These are phyloP conservation scores for Fusarium zealandicum DNA, from an alignment of 2,329 filamentous ascomycete species.

Conservation along the genomic window DNA sequence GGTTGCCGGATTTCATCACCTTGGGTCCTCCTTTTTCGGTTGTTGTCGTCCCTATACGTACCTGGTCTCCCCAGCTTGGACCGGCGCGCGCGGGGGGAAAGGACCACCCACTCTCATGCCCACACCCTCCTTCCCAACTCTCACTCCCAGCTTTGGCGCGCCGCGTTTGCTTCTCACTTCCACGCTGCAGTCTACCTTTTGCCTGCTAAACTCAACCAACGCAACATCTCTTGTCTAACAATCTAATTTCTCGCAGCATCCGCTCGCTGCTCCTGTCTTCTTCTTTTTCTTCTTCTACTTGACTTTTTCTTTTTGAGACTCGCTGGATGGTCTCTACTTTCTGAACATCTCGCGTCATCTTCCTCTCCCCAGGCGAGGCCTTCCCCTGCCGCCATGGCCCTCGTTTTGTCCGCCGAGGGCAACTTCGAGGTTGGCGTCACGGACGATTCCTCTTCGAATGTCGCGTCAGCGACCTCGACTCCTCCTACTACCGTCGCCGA, in stretches of 20 bases:
- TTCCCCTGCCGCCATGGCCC: constrained; percentile 41
- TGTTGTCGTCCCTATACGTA: constrained; percentile 24
- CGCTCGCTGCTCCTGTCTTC: background rate
- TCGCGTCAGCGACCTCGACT: constrained; percentile 67
- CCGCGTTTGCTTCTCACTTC: constrained; percentile 32
- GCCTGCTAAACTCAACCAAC: constrained; percentile 8
- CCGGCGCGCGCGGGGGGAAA: constrained; percentile 33
- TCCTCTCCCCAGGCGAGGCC: constrained; percentile 6
- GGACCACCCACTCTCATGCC: constrained; percentile 29
- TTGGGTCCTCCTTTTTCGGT: constrained; percentile 30
- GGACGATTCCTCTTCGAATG: constrained; percentile 55
- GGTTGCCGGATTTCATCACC: constrained; percentile 16
- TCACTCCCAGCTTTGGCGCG: constrained; percentile 32
- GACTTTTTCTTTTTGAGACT: background rate
- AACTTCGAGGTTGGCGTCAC: constrained; percentile 40
- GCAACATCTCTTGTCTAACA: background rate
- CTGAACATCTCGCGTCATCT: constrained; percentile 33
- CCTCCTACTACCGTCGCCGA: constrained; percentile 73
- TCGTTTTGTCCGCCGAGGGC: constrained; percentile 45
- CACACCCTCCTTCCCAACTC: constrained; percentile 24
- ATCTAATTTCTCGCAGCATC: background rate
- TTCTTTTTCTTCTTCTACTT: background rate
- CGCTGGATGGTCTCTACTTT: constrained; percentile 16
- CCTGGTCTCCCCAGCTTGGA: constrained; percentile 25
- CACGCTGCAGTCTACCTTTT: constrained; percentile 9